phyloP scores from a whole-genome alignment of 2,329 filamentous ascomycete species.

The Fusarium keratoplasticum region DNA sequence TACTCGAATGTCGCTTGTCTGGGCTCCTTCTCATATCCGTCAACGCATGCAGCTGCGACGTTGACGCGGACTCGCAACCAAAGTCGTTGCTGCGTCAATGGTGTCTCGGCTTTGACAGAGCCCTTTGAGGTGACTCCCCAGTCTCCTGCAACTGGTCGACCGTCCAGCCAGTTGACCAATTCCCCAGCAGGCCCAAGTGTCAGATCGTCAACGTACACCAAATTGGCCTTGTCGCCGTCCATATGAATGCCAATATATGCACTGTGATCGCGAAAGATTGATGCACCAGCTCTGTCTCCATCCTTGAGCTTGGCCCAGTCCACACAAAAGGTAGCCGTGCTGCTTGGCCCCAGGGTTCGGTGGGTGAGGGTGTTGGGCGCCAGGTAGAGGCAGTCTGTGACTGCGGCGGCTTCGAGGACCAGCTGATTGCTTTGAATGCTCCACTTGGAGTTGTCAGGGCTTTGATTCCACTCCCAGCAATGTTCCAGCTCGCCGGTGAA shows the following conservation, averaged over 20 bases:
- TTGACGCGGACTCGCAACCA: neutral
- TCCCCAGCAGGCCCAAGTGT: neutral
- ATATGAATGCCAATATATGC: slow-evolving; percentile 5
- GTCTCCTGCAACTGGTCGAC: neutral
- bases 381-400: slow-evolving; percentile 61
- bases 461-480: slow-evolving; percentile 71
- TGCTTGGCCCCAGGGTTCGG: neutral
- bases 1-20: neutral
- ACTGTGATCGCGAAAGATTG: slow-evolving; percentile 1
- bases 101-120: neutral
- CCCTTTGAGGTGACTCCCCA: neutral
- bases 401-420: slow-evolving; percentile 56
- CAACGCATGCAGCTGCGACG: neutral
- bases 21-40: neutral
- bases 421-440: slow-evolving; percentile 50
- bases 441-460: slow-evolving; percentile 62
- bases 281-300: neutral
- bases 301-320: neutral
- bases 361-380: slow-evolving; percentile 48
- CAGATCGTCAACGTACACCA: slow-evolving; percentile 1
- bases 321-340: neutral
- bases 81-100: neutral
- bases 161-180: neutral
- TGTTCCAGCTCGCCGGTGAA: slow-evolving; percentile 52
- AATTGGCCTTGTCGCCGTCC: neutral